Conservation (phyloP, 108 stramenopile genomes). For the Nitzschia palea region DNA sequence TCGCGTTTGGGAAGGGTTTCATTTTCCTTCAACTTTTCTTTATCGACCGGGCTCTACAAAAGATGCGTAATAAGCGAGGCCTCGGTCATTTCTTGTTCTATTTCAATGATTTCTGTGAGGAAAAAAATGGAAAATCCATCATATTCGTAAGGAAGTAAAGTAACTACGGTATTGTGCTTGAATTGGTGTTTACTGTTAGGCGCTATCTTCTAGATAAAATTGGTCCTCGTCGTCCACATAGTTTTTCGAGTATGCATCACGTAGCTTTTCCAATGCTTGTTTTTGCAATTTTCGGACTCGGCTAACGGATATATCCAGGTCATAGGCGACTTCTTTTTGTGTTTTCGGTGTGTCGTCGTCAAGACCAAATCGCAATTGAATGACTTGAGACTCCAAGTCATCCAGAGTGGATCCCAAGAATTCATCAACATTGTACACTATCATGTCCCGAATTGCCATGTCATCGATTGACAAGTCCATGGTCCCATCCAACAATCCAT, state of each 20-base stretch:
- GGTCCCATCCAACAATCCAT: not conserved
- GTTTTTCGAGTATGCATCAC: conserved; percentile 18
- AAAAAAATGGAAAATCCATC: no score
- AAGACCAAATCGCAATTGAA: conserved; percentile 62
- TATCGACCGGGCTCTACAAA: no score
- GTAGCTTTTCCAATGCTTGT: conserved; percentile 27
- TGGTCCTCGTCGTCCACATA: conserved; percentile 25
- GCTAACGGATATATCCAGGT: conserved; percentile 18
- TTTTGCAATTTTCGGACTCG: conserved; percentile 30
- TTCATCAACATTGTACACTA: conserved; percentile 45
- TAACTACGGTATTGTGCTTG: no score
- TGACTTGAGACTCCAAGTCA: conserved; percentile 41
- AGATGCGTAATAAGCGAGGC: no score
- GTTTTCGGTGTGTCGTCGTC: conserved; percentile 37
- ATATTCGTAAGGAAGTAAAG: no score
- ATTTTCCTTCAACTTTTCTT: no score
- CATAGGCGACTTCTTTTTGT: conserved; percentile 26
- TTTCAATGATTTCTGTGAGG: no score
- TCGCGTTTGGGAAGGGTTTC: no score
- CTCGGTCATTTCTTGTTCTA: no score
- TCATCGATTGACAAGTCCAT: conserved; percentile 45
- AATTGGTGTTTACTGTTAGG: not conserved
- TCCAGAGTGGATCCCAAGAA: conserved; percentile 50
- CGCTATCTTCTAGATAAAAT: conserved; percentile 29
- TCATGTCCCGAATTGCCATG: conserved; percentile 42